Conservation (phyloP, 2,329 filamentous ascomycete species). For the Grosmannia serpens region DNA sequence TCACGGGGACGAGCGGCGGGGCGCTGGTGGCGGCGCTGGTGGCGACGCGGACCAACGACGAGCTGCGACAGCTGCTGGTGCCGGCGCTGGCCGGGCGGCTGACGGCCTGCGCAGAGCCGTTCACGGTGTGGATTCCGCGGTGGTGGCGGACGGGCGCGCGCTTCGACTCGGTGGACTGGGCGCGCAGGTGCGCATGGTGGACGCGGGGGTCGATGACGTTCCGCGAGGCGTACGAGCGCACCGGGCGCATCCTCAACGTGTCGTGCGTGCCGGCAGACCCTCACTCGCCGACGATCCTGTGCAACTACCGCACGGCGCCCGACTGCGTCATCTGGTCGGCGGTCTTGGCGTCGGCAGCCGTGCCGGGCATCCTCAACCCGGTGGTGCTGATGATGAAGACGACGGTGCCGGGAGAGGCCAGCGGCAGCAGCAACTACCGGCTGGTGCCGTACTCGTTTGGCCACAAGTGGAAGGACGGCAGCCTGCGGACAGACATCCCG, state of each 20-base stretch:
- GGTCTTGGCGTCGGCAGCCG: conserved; percentile 85
- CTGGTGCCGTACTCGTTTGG: conserved; percentile 90
- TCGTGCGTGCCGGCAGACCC: conserved; percentile 93
- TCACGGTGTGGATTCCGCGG: conserved; percentile 63
- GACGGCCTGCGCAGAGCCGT: conserved; percentile 70
- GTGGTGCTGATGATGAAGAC: conserved; percentile 89
- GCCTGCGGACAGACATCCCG: conserved; percentile 86
- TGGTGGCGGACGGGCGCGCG: conserved; percentile 91
- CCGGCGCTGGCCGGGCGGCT: conserved; percentile 80
- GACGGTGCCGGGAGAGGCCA: conserved; percentile 16
- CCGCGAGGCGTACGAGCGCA: conserved; percentile 84
- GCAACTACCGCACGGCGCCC: conserved; percentile 88
- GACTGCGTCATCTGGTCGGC: conserved; percentile 99
- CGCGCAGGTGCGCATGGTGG: conserved; percentile 76
- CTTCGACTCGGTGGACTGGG: conserved; percentile 92
- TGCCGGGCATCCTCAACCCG: conserved; percentile 90
- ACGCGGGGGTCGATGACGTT: conserved; percentile 87
- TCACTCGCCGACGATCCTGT: conserved; percentile 81
- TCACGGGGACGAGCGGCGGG: conserved; percentile 91
- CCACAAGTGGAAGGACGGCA: conserved; percentile 98
- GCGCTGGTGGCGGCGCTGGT: conserved; percentile 80
- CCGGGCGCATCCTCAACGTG: conserved; percentile 89
- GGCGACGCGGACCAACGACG: conserved; percentile 82
- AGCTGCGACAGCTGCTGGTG: conserved; percentile 73
- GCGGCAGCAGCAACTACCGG: conserved; percentile 33